phyloP scores from a whole-genome alignment of 306 rosid genomes.

The Oemleria cerasiformis region DNA sequence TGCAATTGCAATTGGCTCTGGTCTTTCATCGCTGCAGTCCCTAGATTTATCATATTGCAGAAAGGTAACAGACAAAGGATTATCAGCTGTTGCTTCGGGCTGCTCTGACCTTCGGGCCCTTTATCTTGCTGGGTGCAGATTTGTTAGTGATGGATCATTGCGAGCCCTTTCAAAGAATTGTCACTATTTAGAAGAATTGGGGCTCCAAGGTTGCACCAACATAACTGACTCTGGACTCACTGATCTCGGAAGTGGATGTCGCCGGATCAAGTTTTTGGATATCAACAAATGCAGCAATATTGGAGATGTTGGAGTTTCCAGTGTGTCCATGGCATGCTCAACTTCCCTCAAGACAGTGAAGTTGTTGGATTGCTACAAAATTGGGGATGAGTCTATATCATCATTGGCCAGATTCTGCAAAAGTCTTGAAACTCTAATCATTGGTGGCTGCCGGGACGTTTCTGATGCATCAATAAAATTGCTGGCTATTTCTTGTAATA shows the following conservation, averaged over 20 bases:
- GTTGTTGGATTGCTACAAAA: conserved; percentile 78
- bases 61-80: conserved; percentile 78
- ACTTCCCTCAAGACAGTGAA: conserved; percentile 69
- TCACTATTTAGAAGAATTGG: conserved; percentile 60
- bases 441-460: conserved; percentile 84
- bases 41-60: conserved; percentile 88
- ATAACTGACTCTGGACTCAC: conserved; percentile 67
- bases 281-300: conserved; percentile 77
- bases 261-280: conserved; percentile 51
- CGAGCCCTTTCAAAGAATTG: conserved; percentile 65
- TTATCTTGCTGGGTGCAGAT: conserved; percentile 77
- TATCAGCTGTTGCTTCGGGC: conserved; percentile 76
- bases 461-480: conserved; percentile 58
- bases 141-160: conserved; percentile 51
- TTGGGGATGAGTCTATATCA: conserved; percentile 58
- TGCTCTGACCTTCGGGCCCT: conserved; percentile 57
- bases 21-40: conserved; percentile 65
- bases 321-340: conserved; percentile 59
- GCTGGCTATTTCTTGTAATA: conserved; percentile 56
- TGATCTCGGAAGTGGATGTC: conserved; percentile 67
- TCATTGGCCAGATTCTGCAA: conserved; percentile 65
- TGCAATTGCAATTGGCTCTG: conserved; percentile 60
- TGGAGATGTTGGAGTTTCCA: conserved; percentile 69
- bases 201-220: conserved; percentile 68
- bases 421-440: conserved; percentile 67